phyloP scores from a whole-genome alignment of 1,284 basidiomycete species.

The Hortiboletus rubellus region DNA sequence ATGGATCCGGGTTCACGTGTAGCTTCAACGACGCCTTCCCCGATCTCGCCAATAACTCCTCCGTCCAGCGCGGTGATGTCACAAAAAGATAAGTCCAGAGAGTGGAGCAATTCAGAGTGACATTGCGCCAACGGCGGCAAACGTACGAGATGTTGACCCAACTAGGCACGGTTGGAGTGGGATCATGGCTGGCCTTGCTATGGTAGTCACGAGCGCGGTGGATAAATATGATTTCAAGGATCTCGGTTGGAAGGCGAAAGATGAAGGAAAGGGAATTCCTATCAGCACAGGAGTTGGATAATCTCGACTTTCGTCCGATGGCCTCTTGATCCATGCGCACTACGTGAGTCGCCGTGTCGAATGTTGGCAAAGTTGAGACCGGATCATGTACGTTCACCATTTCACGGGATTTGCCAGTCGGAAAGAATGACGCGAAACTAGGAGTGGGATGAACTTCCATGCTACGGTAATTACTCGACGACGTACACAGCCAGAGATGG shows the following conservation, averaged over 20 bases:
- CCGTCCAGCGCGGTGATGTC: slow-evolving; percentile 24
- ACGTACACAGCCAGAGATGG: no score
- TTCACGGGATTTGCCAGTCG: no score
- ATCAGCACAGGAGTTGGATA: slow-evolving; percentile 7
- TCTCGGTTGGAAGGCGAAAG: slow-evolving; percentile 26
- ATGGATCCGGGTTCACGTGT: neutral
- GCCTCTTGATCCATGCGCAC: neutral
- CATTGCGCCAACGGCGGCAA: slow-evolving; percentile 4
- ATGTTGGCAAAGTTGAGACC: no score
- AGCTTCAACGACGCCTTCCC: slow-evolving; percentile 31
- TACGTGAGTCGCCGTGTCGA: no score
- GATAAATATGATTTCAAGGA: slow-evolving; percentile 21
- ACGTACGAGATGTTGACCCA: slow-evolving; percentile 32
- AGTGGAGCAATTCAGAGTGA: slow-evolving; percentile 23
- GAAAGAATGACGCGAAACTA: no score
- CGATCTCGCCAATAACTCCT: slow-evolving; percentile 36
- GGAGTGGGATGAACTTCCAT: no score
- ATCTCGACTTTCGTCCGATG: neutral
- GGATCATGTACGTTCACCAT: no score
- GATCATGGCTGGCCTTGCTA: accelerated
- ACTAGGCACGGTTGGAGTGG: neutral
- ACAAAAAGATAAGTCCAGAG: slow-evolving; percentile 18
- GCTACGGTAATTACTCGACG: no score
- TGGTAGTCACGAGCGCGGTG: slow-evolving; percentile 5
- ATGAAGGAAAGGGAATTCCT: slow-evolving; percentile 29